Evolutionary conservation across 345 rosid genomes (phyloP).

Genomic region (Raphanus raphanistrum): DNA sequence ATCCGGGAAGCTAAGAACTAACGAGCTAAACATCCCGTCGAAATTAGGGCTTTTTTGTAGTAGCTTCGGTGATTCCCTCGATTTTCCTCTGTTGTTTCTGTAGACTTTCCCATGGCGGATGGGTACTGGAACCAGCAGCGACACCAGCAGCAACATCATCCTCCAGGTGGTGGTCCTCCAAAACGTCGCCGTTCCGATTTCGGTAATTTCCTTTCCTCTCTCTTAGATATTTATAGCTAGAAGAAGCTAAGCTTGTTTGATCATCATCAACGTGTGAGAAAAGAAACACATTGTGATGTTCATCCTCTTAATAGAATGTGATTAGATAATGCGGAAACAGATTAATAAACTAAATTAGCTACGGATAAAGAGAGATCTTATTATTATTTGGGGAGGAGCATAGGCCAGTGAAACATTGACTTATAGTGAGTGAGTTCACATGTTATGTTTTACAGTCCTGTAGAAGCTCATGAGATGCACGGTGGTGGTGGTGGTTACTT

Average conservation of each 20-base stretch:
- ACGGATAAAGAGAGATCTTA: too few species aligned
- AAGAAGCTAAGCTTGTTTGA: not conserved
- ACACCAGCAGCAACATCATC: conserved; percentile 42
- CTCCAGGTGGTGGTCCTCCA: conserved; percentile 49
- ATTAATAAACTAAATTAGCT: too few species aligned
- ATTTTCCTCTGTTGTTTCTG: not conserved
- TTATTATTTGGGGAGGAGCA: too few species aligned
- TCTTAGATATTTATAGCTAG: not conserved
- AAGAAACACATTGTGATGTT: too few species aligned
- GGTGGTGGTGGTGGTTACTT: conserved; percentile 36
- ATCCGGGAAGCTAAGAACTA: not conserved
- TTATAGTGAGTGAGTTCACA: not conserved
- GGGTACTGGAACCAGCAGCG: conserved; percentile 65
- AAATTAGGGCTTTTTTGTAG: not conserved
- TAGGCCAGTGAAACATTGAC: too few species aligned
- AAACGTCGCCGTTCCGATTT: conserved; percentile 70
- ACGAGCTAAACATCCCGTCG: not conserved
- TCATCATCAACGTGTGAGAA: not conserved
- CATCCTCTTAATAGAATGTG: too few species aligned
- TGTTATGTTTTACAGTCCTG: not conserved
- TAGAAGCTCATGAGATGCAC: conserved; percentile 56
- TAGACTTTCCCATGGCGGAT: conserved; percentile 50
- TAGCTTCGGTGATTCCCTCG: not conserved
- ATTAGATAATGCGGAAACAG: too few species aligned
- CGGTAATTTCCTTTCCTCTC: conserved; percentile 40